Percentiles rank a stretch among this genome's conserved stretches.
These are phyloP conservation scores for Acorus gramineus DNA, from an alignment of 106 monocot species.

Conservation along the genomic window DNA sequence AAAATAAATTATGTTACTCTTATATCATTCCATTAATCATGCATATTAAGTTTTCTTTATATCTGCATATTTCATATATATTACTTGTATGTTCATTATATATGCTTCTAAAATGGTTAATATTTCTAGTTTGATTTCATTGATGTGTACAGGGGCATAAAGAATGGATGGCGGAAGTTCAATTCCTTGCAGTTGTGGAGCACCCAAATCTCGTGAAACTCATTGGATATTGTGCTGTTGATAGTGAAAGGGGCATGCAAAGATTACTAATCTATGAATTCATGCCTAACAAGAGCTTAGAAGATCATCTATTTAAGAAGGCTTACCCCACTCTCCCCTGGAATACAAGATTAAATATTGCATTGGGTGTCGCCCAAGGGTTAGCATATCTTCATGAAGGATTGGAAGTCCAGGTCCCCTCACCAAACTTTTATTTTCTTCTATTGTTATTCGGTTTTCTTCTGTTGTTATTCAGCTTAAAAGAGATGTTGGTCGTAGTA, in stretches of 20 bases:
- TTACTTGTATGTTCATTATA: no score
- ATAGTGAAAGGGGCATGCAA: constrained; percentile 17
- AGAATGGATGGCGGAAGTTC: constrained; percentile 33
- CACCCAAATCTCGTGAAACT: constrained; percentile 40
- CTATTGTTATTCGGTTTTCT: no score
- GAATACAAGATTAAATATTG: constrained; percentile 21
- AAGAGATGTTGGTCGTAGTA: no score
- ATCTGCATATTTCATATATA: no score
- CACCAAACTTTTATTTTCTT: no score
- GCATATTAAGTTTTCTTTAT: no score
- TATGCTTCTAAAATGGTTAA: no score
- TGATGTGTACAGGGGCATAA: constrained; percentile 21
- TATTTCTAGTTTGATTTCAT: not conserved
- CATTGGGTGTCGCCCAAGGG: constrained; percentile 28
- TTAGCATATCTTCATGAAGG: constrained; percentile 32
- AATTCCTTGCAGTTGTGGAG: constrained; percentile 29
- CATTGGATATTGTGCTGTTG: constrained; percentile 28
- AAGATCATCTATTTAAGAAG: constrained; percentile 26
- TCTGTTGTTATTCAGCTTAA: no score
- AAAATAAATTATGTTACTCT: not conserved
- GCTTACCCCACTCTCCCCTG: constrained; percentile 20
- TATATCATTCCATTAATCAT: not conserved
- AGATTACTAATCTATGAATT: constrained; percentile 31
- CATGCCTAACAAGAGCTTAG: constrained; percentile 31
- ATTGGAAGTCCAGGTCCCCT: constrained; percentile 25